These are phyloP conservation scores for Tulasnella sp. DNA, from an alignment of 768 basidiomycete species.

Conservation along the genomic window DNA sequence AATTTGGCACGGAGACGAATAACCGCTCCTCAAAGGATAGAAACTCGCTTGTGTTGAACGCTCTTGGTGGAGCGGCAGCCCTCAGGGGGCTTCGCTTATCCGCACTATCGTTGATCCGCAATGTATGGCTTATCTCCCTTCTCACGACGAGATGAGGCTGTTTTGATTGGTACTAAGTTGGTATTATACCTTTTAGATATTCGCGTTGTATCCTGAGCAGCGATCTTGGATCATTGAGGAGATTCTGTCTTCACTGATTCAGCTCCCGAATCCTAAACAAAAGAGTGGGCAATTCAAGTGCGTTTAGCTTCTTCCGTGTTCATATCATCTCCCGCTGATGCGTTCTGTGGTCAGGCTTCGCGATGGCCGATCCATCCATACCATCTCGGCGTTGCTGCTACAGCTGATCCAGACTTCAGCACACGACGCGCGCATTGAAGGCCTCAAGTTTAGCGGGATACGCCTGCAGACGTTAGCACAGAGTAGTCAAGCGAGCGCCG, in stretches of 20 bases:
- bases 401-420: conserved; percentile 96
- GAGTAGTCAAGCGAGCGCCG: conserved; percentile 22
- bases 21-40: conserved; percentile 43
- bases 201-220: conserved; percentile 83
- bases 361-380: conserved; percentile 84
- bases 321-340: not conserved
- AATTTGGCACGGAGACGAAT: conserved; percentile 40
- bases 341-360: conserved; percentile 46
- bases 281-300: conserved; percentile 83
- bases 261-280: conserved; percentile 80
- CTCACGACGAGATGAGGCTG: too few species aligned
- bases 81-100: conserved; percentile 75
- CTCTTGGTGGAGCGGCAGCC: conserved; percentile 53
- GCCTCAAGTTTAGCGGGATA: conserved; percentile 46
- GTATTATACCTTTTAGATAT: too few species aligned
- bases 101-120: conserved; percentile 72
- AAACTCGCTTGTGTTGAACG: conserved; percentile 39
- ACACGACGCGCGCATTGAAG: conserved; percentile 69
- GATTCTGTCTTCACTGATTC: conserved; percentile 79
- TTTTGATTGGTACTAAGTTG: too few species aligned
- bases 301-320: conserved; percentile 20
- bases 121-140: conserved; percentile 39
- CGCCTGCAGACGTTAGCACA: conserved; percentile 45
- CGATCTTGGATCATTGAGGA: conserved; percentile 98
- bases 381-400: conserved; percentile 82